Evolutionary conservation across 306 rosid genomes (phyloP).

Genomic region (Macrotyloma uniflorum): DNA sequence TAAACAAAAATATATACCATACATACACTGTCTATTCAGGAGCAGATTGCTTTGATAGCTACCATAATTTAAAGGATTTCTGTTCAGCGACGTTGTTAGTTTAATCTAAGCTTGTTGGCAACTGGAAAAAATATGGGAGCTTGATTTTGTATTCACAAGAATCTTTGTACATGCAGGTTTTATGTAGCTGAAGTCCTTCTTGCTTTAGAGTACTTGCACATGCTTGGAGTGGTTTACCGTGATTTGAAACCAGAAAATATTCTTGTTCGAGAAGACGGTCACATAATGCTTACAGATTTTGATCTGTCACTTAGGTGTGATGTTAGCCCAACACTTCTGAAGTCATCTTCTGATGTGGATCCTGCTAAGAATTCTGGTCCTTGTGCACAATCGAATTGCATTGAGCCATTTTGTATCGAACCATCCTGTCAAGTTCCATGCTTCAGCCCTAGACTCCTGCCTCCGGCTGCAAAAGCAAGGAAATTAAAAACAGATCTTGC

Average conservation of each 20-base stretch:
- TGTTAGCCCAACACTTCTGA: conserved; percentile 76
- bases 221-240: conserved; percentile 90
- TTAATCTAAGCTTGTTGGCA: too few species aligned
- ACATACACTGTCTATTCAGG: neutral
- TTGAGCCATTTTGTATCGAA: conserved; percentile 79
- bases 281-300: conserved; percentile 92
- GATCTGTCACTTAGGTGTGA: conserved; percentile 82
- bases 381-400: conserved; percentile 66
- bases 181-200: conserved; percentile 93
- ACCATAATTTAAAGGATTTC: neutral
- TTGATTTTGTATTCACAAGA: conserved; percentile 34
- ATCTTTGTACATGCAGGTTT: conserved; percentile 55
- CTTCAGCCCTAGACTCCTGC: conserved; percentile 81
- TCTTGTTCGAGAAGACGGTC: conserved; percentile 92
- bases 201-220: conserved; percentile 90
- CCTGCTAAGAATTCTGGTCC: conserved; percentile 73
- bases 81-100: neutral
- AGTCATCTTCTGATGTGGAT: conserved; percentile 55
- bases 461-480: conserved; percentile 64
- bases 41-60: conserved; percentile 3
- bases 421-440: conserved; percentile 85
- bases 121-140: neutral
- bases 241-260: conserved; percentile 90
- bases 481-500: conserved; percentile 59
- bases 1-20: neutral